A percentile compares a stretch with the other conserved stretches of the same genome.
phyloP scores from a whole-genome alignment of 495 filamentous ascomycete species.

The Tuber melanosporum region DNA sequence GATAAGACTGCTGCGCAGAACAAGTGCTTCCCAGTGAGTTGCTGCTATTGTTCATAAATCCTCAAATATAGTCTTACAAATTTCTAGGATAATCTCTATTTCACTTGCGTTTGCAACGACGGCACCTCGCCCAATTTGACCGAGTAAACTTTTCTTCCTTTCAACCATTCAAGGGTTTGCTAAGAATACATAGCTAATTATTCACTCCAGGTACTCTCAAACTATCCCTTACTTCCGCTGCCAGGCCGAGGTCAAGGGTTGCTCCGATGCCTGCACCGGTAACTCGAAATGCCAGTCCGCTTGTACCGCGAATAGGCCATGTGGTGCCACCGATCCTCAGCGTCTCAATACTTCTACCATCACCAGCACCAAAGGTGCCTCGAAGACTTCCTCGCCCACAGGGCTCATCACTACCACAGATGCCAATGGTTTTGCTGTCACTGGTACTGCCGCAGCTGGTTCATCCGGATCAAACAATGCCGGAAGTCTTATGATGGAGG shows the following conservation, averaged over 20 bases:
- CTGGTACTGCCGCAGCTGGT: slow-evolving; percentile 39
- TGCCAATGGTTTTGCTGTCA: slow-evolving; percentile 40
- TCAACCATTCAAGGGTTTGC: neutral
- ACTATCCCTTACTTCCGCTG: slow-evolving; percentile 68
- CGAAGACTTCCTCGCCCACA: slow-evolving; percentile 35
- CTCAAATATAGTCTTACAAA: slow-evolving; percentile 6
- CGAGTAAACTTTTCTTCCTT: slow-evolving; percentile 22
- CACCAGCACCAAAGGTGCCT: slow-evolving; percentile 43
- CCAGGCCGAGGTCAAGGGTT: slow-evolving; percentile 54
- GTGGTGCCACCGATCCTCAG: slow-evolving; percentile 59
- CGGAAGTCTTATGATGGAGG: slow-evolving; percentile 20
- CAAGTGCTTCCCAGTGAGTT: slow-evolving; percentile 36
- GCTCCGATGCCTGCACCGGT: slow-evolving; percentile 50
- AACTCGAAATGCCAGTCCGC: slow-evolving; percentile 50
- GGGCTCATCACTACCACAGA: slow-evolving; percentile 32
- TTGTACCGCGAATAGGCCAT: slow-evolving; percentile 56
- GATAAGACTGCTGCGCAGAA: slow-evolving; percentile 18
- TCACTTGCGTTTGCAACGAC: slow-evolving; percentile 23
- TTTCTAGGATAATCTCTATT: slow-evolving; percentile 19
- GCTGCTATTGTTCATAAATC: slow-evolving; percentile 9
- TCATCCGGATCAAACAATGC: slow-evolving; percentile 5
- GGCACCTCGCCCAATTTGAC: slow-evolving; percentile 32
- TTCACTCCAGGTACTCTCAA: slow-evolving; percentile 53
- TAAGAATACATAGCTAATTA: neutral
- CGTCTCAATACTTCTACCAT: slow-evolving; percentile 51